phyloP scores from a whole-genome alignment of 2,329 filamentous ascomycete genomes.

The Sclerotinia minor region DNA sequence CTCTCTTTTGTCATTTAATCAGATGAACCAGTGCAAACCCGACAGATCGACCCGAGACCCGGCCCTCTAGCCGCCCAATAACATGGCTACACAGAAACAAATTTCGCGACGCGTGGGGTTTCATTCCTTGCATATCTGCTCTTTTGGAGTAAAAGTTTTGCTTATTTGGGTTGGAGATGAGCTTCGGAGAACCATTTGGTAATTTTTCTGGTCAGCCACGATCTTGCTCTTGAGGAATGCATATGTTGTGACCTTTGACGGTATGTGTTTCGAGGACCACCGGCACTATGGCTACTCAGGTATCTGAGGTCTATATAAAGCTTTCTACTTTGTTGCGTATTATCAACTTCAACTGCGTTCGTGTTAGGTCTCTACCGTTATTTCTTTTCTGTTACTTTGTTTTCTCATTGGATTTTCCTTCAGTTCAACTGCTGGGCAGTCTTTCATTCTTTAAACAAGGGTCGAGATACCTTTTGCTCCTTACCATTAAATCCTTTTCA shows the following conservation, averaged over 20 bases:
- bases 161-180: neutral
- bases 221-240: neutral
- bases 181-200: neutral
- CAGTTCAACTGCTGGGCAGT: slow-evolving; percentile 19
- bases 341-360: neutral
- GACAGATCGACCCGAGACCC: slow-evolving; percentile 8
- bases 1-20: neutral
- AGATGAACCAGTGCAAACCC: neutral
- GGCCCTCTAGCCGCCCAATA: slow-evolving; percentile 8
- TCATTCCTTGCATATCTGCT: slow-evolving; percentile 15
- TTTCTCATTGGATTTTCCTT: neutral
- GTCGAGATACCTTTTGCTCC: neutral
- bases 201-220: neutral
- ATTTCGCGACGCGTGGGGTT: slow-evolving; percentile 19
- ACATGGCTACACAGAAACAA: slow-evolving; percentile 10
- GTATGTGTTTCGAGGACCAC: slow-evolving; percentile 1
- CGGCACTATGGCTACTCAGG: slow-evolving; percentile 4
- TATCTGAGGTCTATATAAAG: neutral
- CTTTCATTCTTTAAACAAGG: slow-evolving; percentile 2
- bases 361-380: neutral
- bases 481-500: neutral
- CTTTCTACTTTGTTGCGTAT: neutral
- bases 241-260: slow-evolving; percentile 6
- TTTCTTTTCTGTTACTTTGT: neutral
- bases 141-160: neutral